These are phyloP conservation scores for Mycena sanguinolenta DNA, from an alignment of 768 basidiomycete genomes.

Conservation along the genomic window DNA sequence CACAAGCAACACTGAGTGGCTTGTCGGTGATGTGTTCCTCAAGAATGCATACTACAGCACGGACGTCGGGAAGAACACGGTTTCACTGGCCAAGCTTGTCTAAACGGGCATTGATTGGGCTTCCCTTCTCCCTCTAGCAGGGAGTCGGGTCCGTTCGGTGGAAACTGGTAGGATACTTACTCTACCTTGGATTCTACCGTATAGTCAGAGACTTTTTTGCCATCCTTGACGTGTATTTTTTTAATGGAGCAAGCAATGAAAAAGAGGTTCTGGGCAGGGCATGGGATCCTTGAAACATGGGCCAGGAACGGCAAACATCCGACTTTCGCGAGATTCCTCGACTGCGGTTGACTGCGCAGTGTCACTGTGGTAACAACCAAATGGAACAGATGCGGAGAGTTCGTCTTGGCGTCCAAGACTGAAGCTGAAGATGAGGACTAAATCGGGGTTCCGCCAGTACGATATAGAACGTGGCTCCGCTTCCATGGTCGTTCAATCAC, in stretches of 20 bases:
- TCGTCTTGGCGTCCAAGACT: too few species aligned
- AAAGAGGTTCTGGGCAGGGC: constrained; percentile 23
- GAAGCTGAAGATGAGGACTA: too few species aligned
- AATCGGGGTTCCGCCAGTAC: too few species aligned
- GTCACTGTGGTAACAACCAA: too few species aligned
- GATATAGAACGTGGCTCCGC: too few species aligned
- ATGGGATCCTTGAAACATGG: not conserved
- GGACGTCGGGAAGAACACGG: constrained; percentile 31
- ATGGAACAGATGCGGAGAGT: too few species aligned
- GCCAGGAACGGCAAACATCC: too few species aligned
- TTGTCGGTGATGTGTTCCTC: constrained; percentile 49
- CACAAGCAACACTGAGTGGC: constrained; percentile 70
- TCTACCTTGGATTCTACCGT: constrained; percentile 15
- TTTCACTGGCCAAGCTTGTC: constrained; percentile 31
- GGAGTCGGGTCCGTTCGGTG: not conserved
- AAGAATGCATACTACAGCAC: constrained; percentile 34
- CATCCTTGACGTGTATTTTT: not conserved
- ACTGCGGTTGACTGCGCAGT: too few species aligned
- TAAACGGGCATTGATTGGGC: not conserved
- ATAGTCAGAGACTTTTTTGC: constrained; percentile 17
- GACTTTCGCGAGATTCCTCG: too few species aligned
- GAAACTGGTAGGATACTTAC: not conserved
- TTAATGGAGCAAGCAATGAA: constrained; percentile 29
- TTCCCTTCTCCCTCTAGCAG: not conserved
- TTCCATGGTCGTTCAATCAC: too few species aligned